phyloP scores from a whole-genome alignment of 2,329 filamentous ascomycete species.

The Dactylellina cionopaga region DNA sequence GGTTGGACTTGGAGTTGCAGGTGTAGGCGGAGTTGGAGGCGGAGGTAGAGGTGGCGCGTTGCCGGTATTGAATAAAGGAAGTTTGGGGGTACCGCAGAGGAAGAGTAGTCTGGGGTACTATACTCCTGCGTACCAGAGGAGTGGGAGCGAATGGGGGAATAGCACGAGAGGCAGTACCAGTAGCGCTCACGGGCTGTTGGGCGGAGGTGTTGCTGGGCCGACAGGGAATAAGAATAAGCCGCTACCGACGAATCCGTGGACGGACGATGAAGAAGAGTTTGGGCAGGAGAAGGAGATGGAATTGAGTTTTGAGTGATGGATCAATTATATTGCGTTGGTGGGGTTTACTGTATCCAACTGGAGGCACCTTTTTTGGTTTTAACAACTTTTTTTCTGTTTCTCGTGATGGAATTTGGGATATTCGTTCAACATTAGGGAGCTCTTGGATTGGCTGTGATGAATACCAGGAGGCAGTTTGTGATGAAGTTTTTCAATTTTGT shows the following conservation, averaged over 20 bases:
- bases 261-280: conserved; percentile 73
- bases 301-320: conserved; percentile 78
- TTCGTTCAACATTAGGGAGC: not conserved
- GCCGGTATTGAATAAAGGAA: conserved; percentile 35
- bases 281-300: conserved; percentile 78
- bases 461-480: not conserved
- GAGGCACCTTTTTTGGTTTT: not conserved
- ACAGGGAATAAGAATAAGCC: conserved; percentile 21
- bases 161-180: conserved; percentile 35
- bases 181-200: conserved; percentile 29
- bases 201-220: conserved; percentile 19
- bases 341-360: not conserved
- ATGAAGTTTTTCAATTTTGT: not conserved
- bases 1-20: not conserved
- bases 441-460: not conserved
- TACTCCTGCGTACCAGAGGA: conserved; percentile 32
- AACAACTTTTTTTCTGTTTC: not conserved
- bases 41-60: conserved; percentile 28
- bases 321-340: not conserved
- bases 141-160: conserved; percentile 43
- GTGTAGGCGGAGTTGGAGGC: too few species aligned
- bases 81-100: conserved; percentile 26
- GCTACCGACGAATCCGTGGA: conserved; percentile 73
- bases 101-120: conserved; percentile 48
- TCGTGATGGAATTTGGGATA: not conserved